phyloP scores from a whole-genome alignment of 2,329 filamentous ascomycete genomes.

The Penicillium sp. region DNA sequence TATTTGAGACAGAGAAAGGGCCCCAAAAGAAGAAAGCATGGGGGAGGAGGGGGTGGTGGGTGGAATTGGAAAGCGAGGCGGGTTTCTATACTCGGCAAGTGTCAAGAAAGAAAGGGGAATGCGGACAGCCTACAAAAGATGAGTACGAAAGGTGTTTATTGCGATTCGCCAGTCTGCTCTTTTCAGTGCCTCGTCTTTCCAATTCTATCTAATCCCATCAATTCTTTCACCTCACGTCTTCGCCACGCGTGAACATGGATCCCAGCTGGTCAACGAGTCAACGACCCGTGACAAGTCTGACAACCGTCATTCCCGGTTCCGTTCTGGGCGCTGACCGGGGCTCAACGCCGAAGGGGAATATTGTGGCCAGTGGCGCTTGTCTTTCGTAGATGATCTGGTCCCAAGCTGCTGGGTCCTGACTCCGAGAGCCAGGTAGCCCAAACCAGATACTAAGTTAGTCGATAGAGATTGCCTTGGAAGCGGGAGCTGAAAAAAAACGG shows the following conservation, averaged over 20 bases:
- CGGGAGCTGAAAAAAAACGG: slow-evolving; percentile 14
- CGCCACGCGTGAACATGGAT: slow-evolving; percentile 36
- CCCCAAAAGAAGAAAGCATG: background rate
- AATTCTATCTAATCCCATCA: slow-evolving; percentile 3
- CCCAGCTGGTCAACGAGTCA: slow-evolving; percentile 26
- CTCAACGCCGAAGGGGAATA: slow-evolving; percentile 18
- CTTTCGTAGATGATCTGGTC: slow-evolving; percentile 22
- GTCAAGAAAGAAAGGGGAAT: slow-evolving; percentile 11
- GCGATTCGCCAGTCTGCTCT: slow-evolving; percentile 2
- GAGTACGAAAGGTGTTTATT: background rate
- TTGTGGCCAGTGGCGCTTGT: slow-evolving; percentile 28
- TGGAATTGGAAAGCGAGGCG: slow-evolving; percentile 10
- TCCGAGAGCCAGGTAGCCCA: slow-evolving; percentile 29
- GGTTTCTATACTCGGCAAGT: slow-evolving; percentile 14
- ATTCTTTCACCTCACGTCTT: slow-evolving; percentile 1
- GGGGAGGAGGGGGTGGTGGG: background rate
- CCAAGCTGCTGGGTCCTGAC: slow-evolving; percentile 30
- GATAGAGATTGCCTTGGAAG: slow-evolving; percentile 18
- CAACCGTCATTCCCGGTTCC: background rate
- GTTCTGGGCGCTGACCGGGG: background rate
- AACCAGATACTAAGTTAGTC: slow-evolving; percentile 11
- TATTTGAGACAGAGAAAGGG: slow-evolving; percentile 4
- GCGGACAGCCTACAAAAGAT: background rate
- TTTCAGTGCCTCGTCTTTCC: background rate
- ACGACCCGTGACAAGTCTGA: background rate